Percentiles rank a stretch among this genome's conserved stretches.
Evolutionary conservation across 441 rosid genomes (phyloP).

Genomic region (Kokia cookei): DNA sequence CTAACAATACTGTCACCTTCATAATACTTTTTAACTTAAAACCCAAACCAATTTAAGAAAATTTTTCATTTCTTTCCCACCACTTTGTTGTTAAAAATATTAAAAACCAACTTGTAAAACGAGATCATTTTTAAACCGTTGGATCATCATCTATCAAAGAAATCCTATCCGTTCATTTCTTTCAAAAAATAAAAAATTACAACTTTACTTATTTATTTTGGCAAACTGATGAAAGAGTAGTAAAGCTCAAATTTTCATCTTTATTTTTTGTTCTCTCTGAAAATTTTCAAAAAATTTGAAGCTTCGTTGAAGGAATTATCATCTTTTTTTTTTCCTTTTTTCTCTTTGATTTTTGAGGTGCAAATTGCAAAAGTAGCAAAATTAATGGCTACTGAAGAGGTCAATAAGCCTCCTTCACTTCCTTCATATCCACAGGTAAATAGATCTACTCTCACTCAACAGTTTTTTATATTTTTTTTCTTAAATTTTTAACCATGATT

Average conservation of each 20-base stretch:
- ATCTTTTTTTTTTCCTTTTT: neutral
- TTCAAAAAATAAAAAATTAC: neutral
- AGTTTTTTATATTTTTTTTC: too few species aligned
- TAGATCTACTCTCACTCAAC: neutral
- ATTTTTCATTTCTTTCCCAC: too few species aligned
- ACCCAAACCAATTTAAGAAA: too few species aligned
- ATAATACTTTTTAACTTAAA: too few species aligned
- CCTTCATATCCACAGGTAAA: conserved; percentile 62
- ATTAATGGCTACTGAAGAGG: conserved; percentile 47
- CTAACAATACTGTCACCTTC: too few species aligned
- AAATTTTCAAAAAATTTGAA: neutral
- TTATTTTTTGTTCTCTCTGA: neutral
- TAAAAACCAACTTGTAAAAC: too few species aligned
- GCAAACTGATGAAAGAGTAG: neutral
- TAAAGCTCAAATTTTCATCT: too few species aligned
- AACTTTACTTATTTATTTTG: neutral
- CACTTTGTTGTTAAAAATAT: too few species aligned
- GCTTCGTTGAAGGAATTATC: neutral
- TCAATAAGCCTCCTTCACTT: conserved; percentile 35
- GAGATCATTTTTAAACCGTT: too few species aligned
- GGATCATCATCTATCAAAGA: neutral
- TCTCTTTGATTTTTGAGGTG: neutral
- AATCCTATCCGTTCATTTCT: neutral
- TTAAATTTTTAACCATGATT: neutral
- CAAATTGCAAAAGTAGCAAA: neutral